Evolutionary conservation across 2,329 filamentous ascomycete genomes (phyloP).

Genomic region (Epichloe aotearoae): DNA sequence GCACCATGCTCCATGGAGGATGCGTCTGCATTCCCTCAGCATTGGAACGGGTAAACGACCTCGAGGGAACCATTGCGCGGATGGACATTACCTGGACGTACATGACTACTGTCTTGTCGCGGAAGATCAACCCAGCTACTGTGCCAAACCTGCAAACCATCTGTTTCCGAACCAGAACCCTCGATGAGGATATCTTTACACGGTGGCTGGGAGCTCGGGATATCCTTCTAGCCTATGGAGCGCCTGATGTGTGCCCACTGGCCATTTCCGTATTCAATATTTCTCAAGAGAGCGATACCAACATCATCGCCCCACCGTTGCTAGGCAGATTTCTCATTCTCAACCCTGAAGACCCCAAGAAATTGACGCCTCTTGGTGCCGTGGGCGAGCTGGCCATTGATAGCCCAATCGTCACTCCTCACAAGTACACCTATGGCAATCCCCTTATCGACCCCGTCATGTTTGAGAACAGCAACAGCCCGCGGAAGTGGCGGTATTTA

Average conservation of each 20-base stretch:
- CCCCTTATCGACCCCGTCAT: slow-evolving; percentile 16
- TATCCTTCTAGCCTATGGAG: slow-evolving; percentile 37
- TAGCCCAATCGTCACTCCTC: slow-evolving; percentile 26
- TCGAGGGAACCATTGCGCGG: slow-evolving; percentile 34
- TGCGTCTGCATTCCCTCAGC: slow-evolving; percentile 45
- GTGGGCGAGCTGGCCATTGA: slow-evolving; percentile 48
- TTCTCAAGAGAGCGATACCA: slow-evolving; percentile 21
- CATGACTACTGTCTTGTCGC: slow-evolving; percentile 46
- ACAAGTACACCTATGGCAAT: slow-evolving; percentile 20
- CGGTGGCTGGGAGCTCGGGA: slow-evolving; percentile 33
- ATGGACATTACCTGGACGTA: slow-evolving; percentile 40
- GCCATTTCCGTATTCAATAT: slow-evolving; percentile 36
- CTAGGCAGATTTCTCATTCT: slow-evolving; percentile 38
- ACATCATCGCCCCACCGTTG: slow-evolving; percentile 33
- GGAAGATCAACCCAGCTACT: slow-evolving; percentile 24
- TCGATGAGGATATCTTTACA: slow-evolving; percentile 34
- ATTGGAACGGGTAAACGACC: slow-evolving; percentile 33
- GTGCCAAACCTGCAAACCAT: slow-evolving; percentile 27
- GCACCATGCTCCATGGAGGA: slow-evolving; percentile 40
- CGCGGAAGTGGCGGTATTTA: slow-evolving; percentile 24
- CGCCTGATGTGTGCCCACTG: slow-evolving; percentile 36
- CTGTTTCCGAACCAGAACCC: slow-evolving; percentile 34
- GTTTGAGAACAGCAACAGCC: slow-evolving; percentile 11
- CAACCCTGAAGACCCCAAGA: slow-evolving; percentile 36
- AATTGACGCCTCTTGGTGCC: slow-evolving; percentile 38